Percentiles rank a stretch among this genome's conserved stretches.
Evolutionary conservation across 1,139 yeast species (phyloP).

Genomic region (Yamadazyma spencermartinsiae): DNA sequence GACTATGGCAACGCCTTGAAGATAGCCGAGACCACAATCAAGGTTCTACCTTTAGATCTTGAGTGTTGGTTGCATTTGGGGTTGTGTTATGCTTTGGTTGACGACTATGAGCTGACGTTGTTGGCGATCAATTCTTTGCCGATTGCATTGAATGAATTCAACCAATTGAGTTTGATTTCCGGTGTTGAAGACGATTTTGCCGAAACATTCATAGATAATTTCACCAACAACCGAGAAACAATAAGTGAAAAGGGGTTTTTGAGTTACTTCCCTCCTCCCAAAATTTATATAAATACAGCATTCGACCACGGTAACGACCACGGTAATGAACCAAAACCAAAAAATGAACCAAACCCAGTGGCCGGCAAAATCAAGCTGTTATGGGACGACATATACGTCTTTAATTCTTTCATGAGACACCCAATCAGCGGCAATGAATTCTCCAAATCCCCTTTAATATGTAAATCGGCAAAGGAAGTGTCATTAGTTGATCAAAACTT

Average conservation of each 20-base stretch:
- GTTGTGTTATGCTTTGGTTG: constrained; percentile 32
- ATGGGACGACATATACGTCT: constrained; percentile 35
- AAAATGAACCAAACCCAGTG: background rate
- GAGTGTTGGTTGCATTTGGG: constrained; percentile 43
- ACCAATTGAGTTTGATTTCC: constrained; percentile 22
- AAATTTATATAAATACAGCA: constrained; percentile 8
- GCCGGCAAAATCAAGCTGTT: constrained; percentile 30
- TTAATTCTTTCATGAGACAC: constrained; percentile 34
- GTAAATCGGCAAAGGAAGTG: constrained; percentile 33
- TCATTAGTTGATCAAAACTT: constrained; percentile 39
- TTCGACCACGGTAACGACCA: constrained; percentile 6
- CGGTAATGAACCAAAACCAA: constrained; percentile 1
- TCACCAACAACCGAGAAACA: constrained; percentile 23
- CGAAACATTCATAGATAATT: constrained; percentile 26
- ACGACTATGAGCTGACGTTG: constrained; percentile 34
- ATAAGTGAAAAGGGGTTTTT: constrained; percentile 34
- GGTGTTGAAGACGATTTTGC: constrained; percentile 35
- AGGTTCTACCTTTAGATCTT: constrained; percentile 41
- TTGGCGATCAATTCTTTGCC: constrained; percentile 39
- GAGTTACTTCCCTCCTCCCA: constrained; percentile 35
- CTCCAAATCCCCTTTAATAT: constrained; percentile 37
- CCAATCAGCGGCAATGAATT: constrained; percentile 38
- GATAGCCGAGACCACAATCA: constrained; percentile 33
- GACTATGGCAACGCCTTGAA: constrained; percentile 28
- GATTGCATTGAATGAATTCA: constrained; percentile 15